Conservation (phyloP, 805 yeast species). For the Sungouiozyma ichnusensis region DNA sequence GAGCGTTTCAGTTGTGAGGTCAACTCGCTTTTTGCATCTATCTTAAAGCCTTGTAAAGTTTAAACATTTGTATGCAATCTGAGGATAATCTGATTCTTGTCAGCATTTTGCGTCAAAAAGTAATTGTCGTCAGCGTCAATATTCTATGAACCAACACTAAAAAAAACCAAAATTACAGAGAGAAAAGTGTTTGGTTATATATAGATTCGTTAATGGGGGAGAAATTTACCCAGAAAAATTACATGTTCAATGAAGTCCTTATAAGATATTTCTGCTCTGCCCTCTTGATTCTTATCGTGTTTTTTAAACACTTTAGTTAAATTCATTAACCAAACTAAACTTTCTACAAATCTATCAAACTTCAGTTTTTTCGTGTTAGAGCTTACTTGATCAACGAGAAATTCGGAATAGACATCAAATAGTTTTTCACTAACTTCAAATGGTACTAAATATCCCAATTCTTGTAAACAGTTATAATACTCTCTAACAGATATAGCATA, state of each 20-base stretch:
- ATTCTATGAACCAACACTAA: background rate
- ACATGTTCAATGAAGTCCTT: conserved; percentile 54
- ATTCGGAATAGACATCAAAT: conserved; percentile 29
- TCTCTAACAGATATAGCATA: conserved; percentile 25
- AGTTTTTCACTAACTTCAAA: conserved; percentile 27
- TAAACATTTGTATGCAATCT: too few species aligned
- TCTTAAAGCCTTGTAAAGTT: too few species aligned
- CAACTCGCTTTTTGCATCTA: too few species aligned
- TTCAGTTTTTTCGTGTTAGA: conserved; percentile 36
- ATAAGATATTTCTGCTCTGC: conserved; percentile 56
- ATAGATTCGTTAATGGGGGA: conserved; percentile 17
- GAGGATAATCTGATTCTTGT: too few species aligned
- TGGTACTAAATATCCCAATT: conserved; percentile 27
- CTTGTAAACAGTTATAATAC: conserved; percentile 27
- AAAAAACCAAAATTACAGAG: background rate
- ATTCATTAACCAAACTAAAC: conserved; percentile 64
- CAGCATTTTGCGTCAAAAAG: background rate
- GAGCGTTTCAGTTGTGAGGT: too few species aligned
- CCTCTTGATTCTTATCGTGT: conserved; percentile 65
- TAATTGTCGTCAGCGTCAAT: background rate
- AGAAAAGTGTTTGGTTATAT: too few species aligned
- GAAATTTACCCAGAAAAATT: conserved; percentile 29
- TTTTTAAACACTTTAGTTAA: conserved; percentile 71
- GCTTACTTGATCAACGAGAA: conserved; percentile 15
- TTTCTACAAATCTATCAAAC: conserved; percentile 75